phyloP scores from a whole-genome alignment of 2,329 filamentous ascomycete species.

The Camptophora hylomeconis region DNA sequence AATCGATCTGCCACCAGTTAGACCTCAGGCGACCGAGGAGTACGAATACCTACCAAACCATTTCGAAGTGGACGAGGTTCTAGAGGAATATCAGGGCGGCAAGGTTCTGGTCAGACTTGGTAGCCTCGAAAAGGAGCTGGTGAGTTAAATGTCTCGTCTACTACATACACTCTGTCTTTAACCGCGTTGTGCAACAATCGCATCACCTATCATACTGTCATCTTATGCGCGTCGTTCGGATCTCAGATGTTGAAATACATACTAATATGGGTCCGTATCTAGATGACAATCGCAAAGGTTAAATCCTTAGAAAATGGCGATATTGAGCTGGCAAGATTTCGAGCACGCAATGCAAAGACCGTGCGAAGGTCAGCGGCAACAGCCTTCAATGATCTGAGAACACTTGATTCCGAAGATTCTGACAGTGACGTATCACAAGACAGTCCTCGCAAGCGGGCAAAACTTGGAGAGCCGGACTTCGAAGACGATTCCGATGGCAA shows the following conservation, averaged over 20 bases:
- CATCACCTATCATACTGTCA: no score
- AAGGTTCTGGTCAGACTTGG: constrained; percentile 23
- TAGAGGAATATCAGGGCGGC: constrained; percentile 18
- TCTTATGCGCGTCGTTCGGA: no score
- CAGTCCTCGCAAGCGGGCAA: constrained; percentile 6
- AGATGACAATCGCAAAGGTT: no score
- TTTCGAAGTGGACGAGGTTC: constrained; percentile 21
- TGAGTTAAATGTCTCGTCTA: no score
- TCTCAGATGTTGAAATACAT: no score
- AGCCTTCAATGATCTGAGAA: constrained; percentile 2
- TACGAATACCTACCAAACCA: constrained; percentile 29
- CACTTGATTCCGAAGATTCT: no score
- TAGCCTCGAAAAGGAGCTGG: constrained; percentile 25
- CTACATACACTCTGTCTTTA: no score
- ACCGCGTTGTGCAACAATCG: not conserved
- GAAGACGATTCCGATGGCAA: constrained; percentile 10
- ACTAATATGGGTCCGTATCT: no score
- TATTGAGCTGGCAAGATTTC: no score
- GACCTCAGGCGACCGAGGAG: constrained; percentile 21
- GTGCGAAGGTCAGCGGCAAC: constrained; percentile 6
- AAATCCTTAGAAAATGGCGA: no score
- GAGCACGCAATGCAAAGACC: constrained; percentile 9
- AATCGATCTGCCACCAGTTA: constrained; percentile 22
- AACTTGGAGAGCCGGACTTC: constrained; percentile 5
- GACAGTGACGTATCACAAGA: no score